Evolutionary conservation across 2,329 filamentous ascomycete genomes (phyloP), one percentile per base, ranked within the genome.

Genomic region (Penicillium digitatum): DNA sequence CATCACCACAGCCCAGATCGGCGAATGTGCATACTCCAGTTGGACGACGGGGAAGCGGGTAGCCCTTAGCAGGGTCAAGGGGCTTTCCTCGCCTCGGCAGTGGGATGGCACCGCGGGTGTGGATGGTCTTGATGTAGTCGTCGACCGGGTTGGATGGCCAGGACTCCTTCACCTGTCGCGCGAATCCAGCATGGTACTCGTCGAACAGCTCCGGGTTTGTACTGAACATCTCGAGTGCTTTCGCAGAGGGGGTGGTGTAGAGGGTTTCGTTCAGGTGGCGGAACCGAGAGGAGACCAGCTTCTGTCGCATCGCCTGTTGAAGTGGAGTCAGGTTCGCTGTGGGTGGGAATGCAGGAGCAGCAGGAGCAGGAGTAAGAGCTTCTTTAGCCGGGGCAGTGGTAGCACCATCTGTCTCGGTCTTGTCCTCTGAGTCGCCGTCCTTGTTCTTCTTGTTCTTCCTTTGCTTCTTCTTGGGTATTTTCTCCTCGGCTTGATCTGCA

Each of bases 111-210:
- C 82, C 90, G n/a, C 93, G 84, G 16, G 75, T 70, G 53, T 85
- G 81, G 61, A 97, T 85, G 48, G 87, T 82, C 27, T 77, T 70
- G 61, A 96, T 86, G 76, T 95, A 97, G 55, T 83, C 84, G 72
- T 96, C 89, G 44, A 99, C 90, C 0, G 94, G 94, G 74, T 99
- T 99, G 69, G 93, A 89, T 8, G 94, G 94, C 94, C 94, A 99
- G 2, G 92, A 77, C 53, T 78, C 88, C 68, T 90, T 87, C 56
- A 97, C 94, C 76, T 99, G 94, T 50, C 92, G 89, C 1, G 92
- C 88, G 81, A 99, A 99, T 32, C 94, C 94, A 58, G 91, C 87
- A 76, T 99, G 94, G 75, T 99, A 99, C 75, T 97, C 92, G 63
- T 85, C 82, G 76, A 97, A 99, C 82, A 97, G 92, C 69, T 95